Evolutionary conservation across 345 rosid species (phyloP).

Genomic region (Citrus maxima): DNA sequence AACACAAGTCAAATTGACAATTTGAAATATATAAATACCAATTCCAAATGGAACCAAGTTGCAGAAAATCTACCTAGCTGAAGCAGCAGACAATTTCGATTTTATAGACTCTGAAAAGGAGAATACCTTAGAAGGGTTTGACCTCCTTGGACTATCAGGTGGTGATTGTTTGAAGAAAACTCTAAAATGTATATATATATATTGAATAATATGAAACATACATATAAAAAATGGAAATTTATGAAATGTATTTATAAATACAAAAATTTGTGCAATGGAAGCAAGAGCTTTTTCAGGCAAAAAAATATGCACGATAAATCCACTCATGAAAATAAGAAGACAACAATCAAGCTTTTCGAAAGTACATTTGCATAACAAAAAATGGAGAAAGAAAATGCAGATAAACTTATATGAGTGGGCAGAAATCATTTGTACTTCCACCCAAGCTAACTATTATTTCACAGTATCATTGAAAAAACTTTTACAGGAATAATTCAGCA

Average conservation of each 20-base stretch:
- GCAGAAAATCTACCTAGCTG: too few species aligned
- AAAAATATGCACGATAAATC: neutral
- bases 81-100: slow-evolving; percentile 9
- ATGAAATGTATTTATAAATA: neutral
- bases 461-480: neutral
- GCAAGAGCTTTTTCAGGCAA: neutral
- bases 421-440: too few species aligned
- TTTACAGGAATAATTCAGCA: neutral
- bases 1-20: too few species aligned
- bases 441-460: neutral
- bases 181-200: slow-evolving; percentile 11
- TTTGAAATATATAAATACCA: too few species aligned
- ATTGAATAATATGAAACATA: neutral
- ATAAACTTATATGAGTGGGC: neutral
- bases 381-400: neutral
- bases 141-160: slow-evolving; percentile 27
- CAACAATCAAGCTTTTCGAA: neutral
- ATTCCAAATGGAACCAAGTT: too few species aligned
- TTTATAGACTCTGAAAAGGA: slow-evolving; percentile 70
- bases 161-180: slow-evolving; percentile 18
- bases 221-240: neutral
- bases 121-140: slow-evolving; percentile 33
- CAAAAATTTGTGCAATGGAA: neutral
- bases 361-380: neutral
- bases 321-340: neutral